Conservation (phyloP, 2,329 filamentous ascomycete genomes). For the Colletotrichum lindemuthianum region DNA sequence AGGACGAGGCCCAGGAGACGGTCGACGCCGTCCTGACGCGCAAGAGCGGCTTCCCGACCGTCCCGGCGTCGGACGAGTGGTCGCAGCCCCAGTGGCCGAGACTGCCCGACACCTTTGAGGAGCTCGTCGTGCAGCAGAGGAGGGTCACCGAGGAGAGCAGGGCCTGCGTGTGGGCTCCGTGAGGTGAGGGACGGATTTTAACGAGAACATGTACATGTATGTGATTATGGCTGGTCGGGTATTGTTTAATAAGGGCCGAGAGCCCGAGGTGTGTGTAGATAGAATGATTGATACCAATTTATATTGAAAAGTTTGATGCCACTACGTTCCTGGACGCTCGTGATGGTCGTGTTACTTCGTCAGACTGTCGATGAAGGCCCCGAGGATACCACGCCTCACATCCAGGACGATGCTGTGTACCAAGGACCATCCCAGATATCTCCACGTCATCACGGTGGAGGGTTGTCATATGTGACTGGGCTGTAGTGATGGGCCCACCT, state of each 20-base stretch:
- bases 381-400: no score
- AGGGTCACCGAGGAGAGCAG: conserved; percentile 21
- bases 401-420: no score
- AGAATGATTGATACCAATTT: no score
- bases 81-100: conserved; percentile 32
- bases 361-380: no score
- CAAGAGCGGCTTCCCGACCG: conserved; percentile 25
- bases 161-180: conserved; percentile 1
- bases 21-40: conserved; percentile 30
- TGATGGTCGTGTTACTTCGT: no score
- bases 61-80: conserved; percentile 33
- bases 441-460: no score
- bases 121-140: conserved; percentile 31
- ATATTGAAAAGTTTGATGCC: no score
- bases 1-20: conserved; percentile 27
- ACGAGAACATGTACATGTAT: background rate
- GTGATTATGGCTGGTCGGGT: background rate
- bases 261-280: no score
- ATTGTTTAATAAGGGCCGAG: background rate
- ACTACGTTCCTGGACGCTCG: no score
- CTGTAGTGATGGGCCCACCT: fast-evolving
- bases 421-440: no score
- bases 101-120: conserved; percentile 34
- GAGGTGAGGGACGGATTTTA: background rate
- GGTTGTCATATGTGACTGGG: no score